Conservation (phyloP, 495 filamentous ascomycete species). For the Staphylotrichum longicolle region DNA sequence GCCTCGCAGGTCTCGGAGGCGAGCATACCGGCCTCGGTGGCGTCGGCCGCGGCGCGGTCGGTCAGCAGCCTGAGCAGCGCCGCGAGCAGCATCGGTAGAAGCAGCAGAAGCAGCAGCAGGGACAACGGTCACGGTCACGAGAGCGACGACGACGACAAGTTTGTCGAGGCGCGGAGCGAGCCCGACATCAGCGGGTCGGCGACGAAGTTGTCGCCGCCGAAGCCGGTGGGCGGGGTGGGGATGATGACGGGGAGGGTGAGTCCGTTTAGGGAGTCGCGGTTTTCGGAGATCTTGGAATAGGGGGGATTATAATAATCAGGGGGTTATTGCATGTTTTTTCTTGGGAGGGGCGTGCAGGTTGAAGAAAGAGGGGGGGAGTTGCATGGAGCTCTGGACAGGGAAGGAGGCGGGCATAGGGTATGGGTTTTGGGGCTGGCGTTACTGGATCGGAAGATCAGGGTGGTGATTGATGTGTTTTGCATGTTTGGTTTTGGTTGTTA, state of each 20-base stretch:
- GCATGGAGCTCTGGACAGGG: too few relatives aligned
- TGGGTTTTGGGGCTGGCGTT: too few relatives aligned
- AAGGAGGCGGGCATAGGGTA: too few relatives aligned
- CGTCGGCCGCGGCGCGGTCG: background rate
- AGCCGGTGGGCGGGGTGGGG: constrained; percentile 1
- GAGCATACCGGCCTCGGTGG: constrained; percentile 11
- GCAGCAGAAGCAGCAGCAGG: constrained; percentile 16
- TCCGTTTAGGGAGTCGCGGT: constrained; percentile 44
- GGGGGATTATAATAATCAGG: too few relatives aligned
- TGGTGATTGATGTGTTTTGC: too few relatives aligned
- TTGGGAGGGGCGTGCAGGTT: too few relatives aligned
- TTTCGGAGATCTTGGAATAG: constrained; percentile 35
- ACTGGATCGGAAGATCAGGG: too few relatives aligned
- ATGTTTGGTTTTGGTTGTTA: too few relatives aligned
- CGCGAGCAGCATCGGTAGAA: constrained; percentile 11
- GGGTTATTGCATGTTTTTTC: background rate
- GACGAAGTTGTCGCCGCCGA: constrained; percentile 20
- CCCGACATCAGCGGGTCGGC: constrained; percentile 15
- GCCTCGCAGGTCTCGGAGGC: constrained; percentile 6
- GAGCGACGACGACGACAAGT: constrained; percentile 27
- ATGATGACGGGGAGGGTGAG: constrained; percentile 33
- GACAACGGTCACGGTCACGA: background rate
- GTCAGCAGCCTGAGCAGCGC: constrained; percentile 16
- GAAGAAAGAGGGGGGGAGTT: too few relatives aligned
- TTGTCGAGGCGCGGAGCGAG: constrained; percentile 28